Evolutionary conservation across 768 basidiomycete species (phyloP).

Genomic region (Coprinellus micaceus): DNA sequence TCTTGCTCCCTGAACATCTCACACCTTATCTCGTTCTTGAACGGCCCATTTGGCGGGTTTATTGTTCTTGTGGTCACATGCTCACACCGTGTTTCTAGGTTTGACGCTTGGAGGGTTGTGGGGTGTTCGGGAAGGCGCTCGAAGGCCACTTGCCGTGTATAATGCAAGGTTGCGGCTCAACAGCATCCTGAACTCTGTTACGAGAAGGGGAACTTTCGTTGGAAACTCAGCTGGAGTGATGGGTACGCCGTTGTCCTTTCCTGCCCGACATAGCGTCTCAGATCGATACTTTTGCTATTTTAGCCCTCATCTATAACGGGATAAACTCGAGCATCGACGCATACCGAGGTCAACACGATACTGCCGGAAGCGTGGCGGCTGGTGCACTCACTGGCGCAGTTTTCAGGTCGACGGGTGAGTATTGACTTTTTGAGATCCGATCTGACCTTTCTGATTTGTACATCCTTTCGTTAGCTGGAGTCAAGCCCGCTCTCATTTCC

Average conservation of each 20-base stretch:
- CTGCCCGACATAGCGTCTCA: slow-evolving; percentile 24
- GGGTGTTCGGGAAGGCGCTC: slow-evolving; percentile 93
- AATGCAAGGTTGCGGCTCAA: slow-evolving; percentile 91
- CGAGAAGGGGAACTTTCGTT: slow-evolving; percentile 93
- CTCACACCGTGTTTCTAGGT: slow-evolving; percentile 68
- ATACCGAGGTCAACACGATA: slow-evolving; percentile 88
- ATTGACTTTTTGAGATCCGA: slow-evolving; percentile 27
- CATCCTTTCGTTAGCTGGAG: slow-evolving; percentile 67
- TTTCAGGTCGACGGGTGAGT: slow-evolving; percentile 91
- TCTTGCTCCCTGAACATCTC: slow-evolving; percentile 49
- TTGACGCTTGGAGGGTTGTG: slow-evolving; percentile 92
- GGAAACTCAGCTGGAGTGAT: slow-evolving; percentile 98
- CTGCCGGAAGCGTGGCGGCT: slow-evolving; percentile 85
- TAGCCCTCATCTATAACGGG: slow-evolving; percentile 94
- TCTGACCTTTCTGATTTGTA: slow-evolving; percentile 17
- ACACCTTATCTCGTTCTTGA: slow-evolving; percentile 66
- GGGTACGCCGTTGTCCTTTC: slow-evolving; percentile 65
- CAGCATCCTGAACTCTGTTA: slow-evolving; percentile 94
- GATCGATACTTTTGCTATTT: slow-evolving; percentile 37
- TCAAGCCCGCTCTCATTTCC: slow-evolving; percentile 84
- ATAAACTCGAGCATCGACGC: slow-evolving; percentile 93
- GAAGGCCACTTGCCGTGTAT: slow-evolving; percentile 80
- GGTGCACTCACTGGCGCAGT: slow-evolving; percentile 87
- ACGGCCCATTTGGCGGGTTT: slow-evolving; percentile 61
- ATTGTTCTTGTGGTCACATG: slow-evolving; percentile 86